phyloP scores from a whole-genome alignment of 768 basidiomycete genomes.

The Erythrobasidium yunnanense region DNA sequence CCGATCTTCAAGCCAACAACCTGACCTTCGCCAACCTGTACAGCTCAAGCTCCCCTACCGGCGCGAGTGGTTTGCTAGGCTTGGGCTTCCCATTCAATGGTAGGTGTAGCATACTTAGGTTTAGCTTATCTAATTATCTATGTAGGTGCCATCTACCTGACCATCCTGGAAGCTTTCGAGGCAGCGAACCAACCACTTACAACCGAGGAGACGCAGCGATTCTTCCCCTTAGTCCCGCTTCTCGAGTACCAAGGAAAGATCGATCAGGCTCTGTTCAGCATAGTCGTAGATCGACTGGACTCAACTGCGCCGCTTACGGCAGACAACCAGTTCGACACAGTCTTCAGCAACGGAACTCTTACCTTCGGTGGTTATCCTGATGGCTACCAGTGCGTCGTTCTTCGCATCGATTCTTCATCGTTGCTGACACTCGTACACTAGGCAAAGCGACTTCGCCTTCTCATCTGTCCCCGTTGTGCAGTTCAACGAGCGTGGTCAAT shows the following conservation, averaged over 20 bases:
- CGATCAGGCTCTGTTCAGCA: conserved; percentile 1
- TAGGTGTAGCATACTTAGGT: no score
- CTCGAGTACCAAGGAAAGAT: conserved; percentile 3
- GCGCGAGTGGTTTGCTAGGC: conserved; percentile 10
- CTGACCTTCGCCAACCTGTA: conserved; percentile 24
- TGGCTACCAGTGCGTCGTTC: conserved; percentile 13
- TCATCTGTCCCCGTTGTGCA: conserved; percentile 2
- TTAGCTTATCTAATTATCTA: no score
- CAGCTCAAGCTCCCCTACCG: background rate
- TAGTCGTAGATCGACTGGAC: conserved; percentile 3
- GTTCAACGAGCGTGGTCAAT: background rate
- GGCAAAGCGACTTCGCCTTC: conserved; percentile 11
- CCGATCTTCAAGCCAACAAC: conserved; percentile 21
- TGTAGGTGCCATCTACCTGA: conserved; percentile 3
- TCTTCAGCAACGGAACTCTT: background rate
- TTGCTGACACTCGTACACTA: background rate
- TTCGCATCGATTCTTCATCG: background rate
- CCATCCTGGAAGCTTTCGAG: background rate
- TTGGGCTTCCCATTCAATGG: conserved; percentile 12
- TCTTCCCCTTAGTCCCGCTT: conserved; percentile 4
- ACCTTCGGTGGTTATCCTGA: conserved; percentile 14
- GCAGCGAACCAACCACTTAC: background rate
- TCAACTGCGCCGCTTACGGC: background rate
- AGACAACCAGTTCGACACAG: background rate
- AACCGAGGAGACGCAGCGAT: background rate